phyloP scores from a whole-genome alignment of 208 protist species.

The Naegleria fowleri region DNA sequence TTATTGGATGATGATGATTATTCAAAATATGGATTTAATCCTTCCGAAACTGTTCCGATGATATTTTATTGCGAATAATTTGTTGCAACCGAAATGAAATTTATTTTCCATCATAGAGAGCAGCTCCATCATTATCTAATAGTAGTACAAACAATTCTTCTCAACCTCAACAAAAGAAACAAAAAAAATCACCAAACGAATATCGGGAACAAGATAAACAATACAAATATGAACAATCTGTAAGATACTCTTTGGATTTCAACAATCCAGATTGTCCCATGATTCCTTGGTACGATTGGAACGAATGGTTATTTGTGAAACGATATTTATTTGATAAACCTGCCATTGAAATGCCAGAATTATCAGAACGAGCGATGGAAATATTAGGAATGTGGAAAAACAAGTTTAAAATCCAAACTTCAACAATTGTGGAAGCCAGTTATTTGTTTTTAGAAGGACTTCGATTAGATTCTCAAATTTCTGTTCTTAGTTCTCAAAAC shows the following conservation, averaged over 20 bases:
- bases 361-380: neutral
- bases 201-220: neutral
- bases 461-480: neutral
- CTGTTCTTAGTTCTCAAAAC: neutral
- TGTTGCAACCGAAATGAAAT: too few relatives aligned
- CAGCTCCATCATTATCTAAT: too few relatives aligned
- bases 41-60: too few relatives aligned
- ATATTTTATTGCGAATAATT: too few relatives aligned
- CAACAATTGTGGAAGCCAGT: neutral
- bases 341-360: neutral
- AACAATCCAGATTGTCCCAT: neutral
- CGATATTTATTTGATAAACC: neutral
- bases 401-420: neutral
- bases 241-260: neutral
- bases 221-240: neutral
- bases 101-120: too few relatives aligned
- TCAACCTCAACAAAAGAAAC: too few relatives aligned
- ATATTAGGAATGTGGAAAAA: neutral
- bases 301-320: conserved; percentile 1
- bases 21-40: too few relatives aligned
- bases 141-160: too few relatives aligned
- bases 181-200: neutral
- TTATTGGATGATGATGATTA: too few relatives aligned
- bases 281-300: neutral
- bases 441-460: neutral